Conservation (phyloP, 73 alveolate species). For the Paramecium sonneborni region DNA sequence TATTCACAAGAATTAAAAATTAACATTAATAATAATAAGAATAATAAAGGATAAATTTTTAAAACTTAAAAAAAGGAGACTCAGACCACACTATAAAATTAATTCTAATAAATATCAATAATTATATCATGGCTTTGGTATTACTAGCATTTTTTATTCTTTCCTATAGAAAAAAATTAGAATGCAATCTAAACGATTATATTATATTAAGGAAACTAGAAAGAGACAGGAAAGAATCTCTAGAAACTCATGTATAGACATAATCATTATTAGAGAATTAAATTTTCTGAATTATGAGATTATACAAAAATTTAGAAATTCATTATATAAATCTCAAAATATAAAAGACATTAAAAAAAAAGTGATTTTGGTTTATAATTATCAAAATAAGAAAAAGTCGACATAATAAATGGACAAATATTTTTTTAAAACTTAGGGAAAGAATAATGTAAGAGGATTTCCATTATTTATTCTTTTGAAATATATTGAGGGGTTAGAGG, state of each 20-base stretch:
- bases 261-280: not conserved
- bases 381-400: not conserved
- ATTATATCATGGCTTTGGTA: not conserved
- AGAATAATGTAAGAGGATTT: too few species aligned
- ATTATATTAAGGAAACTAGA: not conserved
- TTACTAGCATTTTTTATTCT: not conserved
- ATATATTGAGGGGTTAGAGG: not conserved
- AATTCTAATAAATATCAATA: not conserved
- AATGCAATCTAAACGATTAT: not conserved
- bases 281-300: not conserved
- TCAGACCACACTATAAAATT: not conserved
- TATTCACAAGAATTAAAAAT: not conserved
- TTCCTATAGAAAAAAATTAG: not conserved
- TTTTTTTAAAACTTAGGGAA: not conserved
- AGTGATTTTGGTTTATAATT: not conserved
- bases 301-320: not conserved
- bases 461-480: too few species aligned
- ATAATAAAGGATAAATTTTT: not conserved
- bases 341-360: not conserved
- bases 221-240: not conserved
- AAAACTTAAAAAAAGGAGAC: not conserved
- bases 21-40: not conserved
- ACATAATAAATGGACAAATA: constrained; percentile 8
- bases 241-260: not conserved
- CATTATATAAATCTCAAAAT: not conserved